Percentiles rank a stretch among this genome's conserved stretches.
phyloP scores from a whole-genome alignment of 345 rosid species.

The Dipteronia sinensis region DNA sequence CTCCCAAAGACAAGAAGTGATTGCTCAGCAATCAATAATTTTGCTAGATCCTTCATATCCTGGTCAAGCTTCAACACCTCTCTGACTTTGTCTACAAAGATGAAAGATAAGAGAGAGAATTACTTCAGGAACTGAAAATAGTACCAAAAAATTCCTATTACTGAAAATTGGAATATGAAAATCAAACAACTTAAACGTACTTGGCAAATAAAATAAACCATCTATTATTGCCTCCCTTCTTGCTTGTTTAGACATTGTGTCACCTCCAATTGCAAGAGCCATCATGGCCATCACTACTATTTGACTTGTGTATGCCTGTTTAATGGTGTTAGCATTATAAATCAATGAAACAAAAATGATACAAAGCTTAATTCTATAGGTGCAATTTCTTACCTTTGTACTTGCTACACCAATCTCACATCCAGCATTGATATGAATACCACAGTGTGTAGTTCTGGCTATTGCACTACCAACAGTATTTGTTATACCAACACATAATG shows the following conservation, averaged over 20 bases:
- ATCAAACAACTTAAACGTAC: constrained; percentile 46
- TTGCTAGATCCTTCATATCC: constrained; percentile 87
- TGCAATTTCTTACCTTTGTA: constrained; percentile 65
- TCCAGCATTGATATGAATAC: constrained; percentile 93
- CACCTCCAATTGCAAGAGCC: constrained; percentile 91
- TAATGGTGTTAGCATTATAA: constrained; percentile 7
- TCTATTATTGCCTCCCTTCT: constrained; percentile 90
- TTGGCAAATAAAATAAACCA: constrained; percentile 84
- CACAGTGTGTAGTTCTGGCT: constrained; percentile 90
- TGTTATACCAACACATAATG: constrained; percentile 94
- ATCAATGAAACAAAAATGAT: constrained; percentile 15
- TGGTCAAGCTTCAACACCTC: constrained; percentile 84
- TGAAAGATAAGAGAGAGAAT: background rate
- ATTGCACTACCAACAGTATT: constrained; percentile 96
- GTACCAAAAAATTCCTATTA: background rate
- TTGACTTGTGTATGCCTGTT: constrained; percentile 96
- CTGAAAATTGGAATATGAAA: background rate
- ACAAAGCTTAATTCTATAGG: background rate
- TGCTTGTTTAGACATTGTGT: constrained; percentile 71
- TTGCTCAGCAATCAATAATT: constrained; percentile 71
- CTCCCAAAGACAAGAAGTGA: constrained; percentile 92
- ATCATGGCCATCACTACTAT: constrained; percentile 97
- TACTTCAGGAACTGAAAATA: background rate
- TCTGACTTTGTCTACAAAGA: constrained; percentile 69
- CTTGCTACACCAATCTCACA: constrained; percentile 98